Base-by-base conservation (phyloP, 192 early-diverging fungal species). In the Jimgerdemannia flammicorona region DNA sequence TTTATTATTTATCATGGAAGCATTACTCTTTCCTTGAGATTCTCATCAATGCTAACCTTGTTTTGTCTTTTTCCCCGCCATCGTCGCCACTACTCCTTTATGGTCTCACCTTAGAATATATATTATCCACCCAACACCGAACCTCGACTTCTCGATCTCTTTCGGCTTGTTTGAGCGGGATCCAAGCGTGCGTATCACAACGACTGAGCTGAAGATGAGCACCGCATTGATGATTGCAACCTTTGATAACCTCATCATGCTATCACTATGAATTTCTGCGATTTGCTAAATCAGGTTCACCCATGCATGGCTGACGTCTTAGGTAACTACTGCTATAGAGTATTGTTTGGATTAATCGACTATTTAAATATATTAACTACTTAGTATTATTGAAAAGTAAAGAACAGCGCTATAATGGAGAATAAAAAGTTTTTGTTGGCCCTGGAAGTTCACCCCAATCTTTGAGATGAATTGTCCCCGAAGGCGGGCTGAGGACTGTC, bases 301-400 rank as follows among this genome's bases (percentile, higher is more conserved):
- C 87, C 91, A 4, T 99, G 96, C 95, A 83, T 98, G 6, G 97
- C 96, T 1, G 77, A 91, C 64, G 65, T 29, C 29, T 29, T 29
- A 29, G 29, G 29, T 29, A 29, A 0, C 29, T 29, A 1, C 29
- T 29, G 29, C 29, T 29, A 29, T 29, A 29, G 29, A 29, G 29
- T n/a, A n/a, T n/a, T n/a, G n/a, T 29, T 29, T 29, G 29, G 29
- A 29, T 29, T 29, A 29, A 29, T 29, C 29, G 1, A 29, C 29
- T 29, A 29, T 29, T 29, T 29, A 29, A 29, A 29, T 29, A 29
- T 29, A 29, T 29, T 29, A 29, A 29, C 29, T 29, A 29, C 29
- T 29, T 29, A 29, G 29, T 29, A 29, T 29, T 29, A 29, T 29
- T 29, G 29, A 29, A 29, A 29, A 29, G 29, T 29, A 29, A 29